Evolutionary conservation across 345 rosid species (phyloP), one percentile per base, ranked within the genome.

Genomic region (Nephelium lappaceum): DNA sequence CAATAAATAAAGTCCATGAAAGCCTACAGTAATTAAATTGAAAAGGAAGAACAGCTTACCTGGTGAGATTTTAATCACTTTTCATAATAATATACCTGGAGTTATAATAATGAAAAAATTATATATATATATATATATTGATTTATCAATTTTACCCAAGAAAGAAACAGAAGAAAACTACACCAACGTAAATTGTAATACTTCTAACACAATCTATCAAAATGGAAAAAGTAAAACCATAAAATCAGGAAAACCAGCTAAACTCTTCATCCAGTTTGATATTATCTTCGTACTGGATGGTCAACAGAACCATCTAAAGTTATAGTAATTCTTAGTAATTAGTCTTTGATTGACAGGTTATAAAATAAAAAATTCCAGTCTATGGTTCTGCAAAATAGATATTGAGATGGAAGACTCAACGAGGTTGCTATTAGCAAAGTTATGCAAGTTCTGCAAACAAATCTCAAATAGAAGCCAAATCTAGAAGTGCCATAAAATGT

Each of bases 61-160:
- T 24, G 60, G 3, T 7, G 58, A 71, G 49, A 69, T 10, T 73
- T 68, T 69, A 62, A 67, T 84, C 82, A 80, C 72, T 75, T 61
- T 77, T 79, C 84, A 60, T 77, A 62, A 73, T 80, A 86, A 66
- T 77, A 86, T 57, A 80, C 87, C 89, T 86, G 82, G 69, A 15
- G 11, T 18, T 11, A 77, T 31, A 69, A 53, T 16, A 21, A 58
- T 0, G 6, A 21, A 6, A 23, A n/a, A n/a, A n/a, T n/a, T n/a
- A n/a, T n/a, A n/a, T n/a, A n/a, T n/a, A n/a, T n/a, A n/a, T n/a
- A n/a, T n/a, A n/a, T n/a, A n/a, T n/a, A 36, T 19, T 10, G 6
- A 63, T 49, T 77, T 16, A 77, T 38, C 41, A 51, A 36, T 67
- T 6, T 69, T 0, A 39, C 15, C 12, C 45, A n/a, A 15, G 67